Percentiles rank a stretch among this genome's conserved stretches.
These are phyloP conservation scores for Monilinia vaccinii-corymbosi DNA, from an alignment of 2,329 filamentous ascomycete genomes.

Conservation along the genomic window DNA sequence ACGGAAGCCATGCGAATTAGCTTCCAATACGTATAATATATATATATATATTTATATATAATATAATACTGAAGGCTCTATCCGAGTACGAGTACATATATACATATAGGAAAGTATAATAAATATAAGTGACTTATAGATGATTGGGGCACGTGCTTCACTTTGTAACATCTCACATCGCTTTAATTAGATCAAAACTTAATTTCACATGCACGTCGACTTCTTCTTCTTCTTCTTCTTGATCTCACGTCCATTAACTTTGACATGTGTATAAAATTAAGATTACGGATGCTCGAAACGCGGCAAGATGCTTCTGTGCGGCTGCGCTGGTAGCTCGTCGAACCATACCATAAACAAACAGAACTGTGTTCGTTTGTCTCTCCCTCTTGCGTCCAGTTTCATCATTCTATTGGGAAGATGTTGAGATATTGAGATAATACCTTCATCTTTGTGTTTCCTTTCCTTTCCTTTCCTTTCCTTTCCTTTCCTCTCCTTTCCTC, in stretches of 20 bases:
- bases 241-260: background rate
- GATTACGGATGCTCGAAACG: constrained; percentile 1
- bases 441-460: background rate
- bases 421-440: background rate
- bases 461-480: background rate
- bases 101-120: no score
- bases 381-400: background rate
- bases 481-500: background rate
- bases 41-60: no score
- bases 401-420: background rate
- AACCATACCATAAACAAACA: background rate
- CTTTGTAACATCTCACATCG: background rate
- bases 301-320: background rate
- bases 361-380: background rate
- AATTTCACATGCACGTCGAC: no score
- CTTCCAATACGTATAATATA: no score
- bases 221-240: no score
- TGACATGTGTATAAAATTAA: background rate
- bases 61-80: background rate
- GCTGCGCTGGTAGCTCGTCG: background rate
- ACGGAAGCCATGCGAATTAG: background rate
- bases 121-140: no score
- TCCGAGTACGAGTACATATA: background rate
- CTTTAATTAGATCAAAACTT: background rate
- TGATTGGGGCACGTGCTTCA: background rate